Evolutionary conservation across 441 rosid genomes (phyloP).

Genomic region (Populus hybrid): DNA sequence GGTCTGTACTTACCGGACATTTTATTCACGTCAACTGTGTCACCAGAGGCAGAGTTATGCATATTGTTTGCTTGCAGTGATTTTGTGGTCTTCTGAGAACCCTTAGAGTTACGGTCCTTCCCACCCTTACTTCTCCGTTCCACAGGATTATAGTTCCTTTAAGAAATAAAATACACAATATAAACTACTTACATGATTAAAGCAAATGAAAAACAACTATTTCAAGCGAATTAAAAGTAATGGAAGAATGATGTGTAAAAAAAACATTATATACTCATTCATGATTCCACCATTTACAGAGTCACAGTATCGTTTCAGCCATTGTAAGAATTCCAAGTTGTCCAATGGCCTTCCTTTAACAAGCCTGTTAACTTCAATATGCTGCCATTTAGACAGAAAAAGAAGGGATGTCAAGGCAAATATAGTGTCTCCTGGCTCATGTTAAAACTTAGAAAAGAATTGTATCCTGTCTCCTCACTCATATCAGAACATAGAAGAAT

Average conservation of each 20-base stretch:
- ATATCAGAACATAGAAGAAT: background rate
- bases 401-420: conserved; percentile 2
- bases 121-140: conserved; percentile 86
- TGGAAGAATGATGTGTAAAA: background rate
- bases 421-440: background rate
- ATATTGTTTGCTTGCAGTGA: conserved; percentile 75
- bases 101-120: conserved; percentile 54
- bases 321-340: conserved; percentile 96
- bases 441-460: background rate
- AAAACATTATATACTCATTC: conserved; percentile 61
- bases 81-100: conserved; percentile 62
- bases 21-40: conserved; percentile 27
- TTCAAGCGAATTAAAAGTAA: background rate
- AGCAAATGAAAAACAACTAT: background rate
- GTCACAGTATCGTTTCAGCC: conserved; percentile 97
- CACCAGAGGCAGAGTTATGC: conserved; percentile 46
- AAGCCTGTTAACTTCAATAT: conserved; percentile 86
- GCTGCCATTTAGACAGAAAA: conserved; percentile 46
- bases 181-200: background rate
- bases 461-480: background rate
- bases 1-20: conserved; percentile 32
- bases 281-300: conserved; percentile 94
- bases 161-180: conserved; percentile 7
- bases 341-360: conserved; percentile 94
- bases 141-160: conserved; percentile 90